Percentiles rank a stretch among this genome's conserved stretches.
These are phyloP conservation scores for Piloderma croceum DNA, from an alignment of 768 basidiomycete genomes.

Conservation along the genomic window DNA sequence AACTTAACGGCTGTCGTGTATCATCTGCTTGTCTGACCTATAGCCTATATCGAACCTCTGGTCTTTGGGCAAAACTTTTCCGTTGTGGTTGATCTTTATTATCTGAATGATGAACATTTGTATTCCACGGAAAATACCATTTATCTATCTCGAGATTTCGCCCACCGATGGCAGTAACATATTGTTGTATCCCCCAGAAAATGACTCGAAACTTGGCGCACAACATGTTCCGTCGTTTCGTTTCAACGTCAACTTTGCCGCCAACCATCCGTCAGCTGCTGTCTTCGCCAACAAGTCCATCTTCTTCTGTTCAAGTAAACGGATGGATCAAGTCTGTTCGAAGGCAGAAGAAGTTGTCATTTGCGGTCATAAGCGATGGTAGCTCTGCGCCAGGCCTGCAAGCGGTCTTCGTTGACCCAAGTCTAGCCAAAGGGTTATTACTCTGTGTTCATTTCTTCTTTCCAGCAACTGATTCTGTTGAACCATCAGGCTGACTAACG, in stretches of 20 bases:
- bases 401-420: slow-evolving; percentile 58
- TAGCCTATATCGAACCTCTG: too few species aligned
- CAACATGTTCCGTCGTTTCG: slow-evolving; percentile 24
- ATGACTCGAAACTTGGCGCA: not conserved
- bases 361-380: slow-evolving; percentile 79
- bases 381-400: slow-evolving; percentile 68
- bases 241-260: slow-evolving; percentile 25
- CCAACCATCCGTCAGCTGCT: slow-evolving; percentile 35
- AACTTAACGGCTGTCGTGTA: not conserved
- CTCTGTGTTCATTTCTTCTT: not conserved
- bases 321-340: slow-evolving; percentile 88
- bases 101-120: too few species aligned
- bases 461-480: not conserved
- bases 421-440: slow-evolving; percentile 27
- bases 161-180: too few species aligned
- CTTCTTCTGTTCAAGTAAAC: slow-evolving; percentile 38
- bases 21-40: too few species aligned
- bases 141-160: too few species aligned
- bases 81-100: too few species aligned
- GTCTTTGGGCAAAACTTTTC: too few species aligned
- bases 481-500: slow-evolving; percentile 42
- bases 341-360: slow-evolving; percentile 83
- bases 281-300: slow-evolving; percentile 9
- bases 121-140: too few species aligned
- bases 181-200: too few species aligned